Evolutionary conservation across 352 stramenopile species (phyloP), one percentile per base, ranked within the genome.

Genomic region (Chrysophaeum taylorii): DNA sequence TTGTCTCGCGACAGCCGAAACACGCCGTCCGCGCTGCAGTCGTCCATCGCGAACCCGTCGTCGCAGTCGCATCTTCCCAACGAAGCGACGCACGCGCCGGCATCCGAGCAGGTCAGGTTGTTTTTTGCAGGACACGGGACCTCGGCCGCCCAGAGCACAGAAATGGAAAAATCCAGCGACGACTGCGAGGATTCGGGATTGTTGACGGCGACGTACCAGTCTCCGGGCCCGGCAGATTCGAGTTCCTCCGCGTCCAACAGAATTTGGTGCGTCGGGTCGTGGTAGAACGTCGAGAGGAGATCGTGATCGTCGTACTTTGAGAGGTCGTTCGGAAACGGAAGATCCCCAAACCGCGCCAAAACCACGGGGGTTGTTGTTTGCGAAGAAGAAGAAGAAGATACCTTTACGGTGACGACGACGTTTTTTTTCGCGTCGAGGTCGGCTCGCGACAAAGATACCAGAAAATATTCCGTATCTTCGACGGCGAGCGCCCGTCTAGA

Each of bases 21-120:
- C 16, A 66, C 57, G 36, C 57, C 57, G 35, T 66, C 57, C 12
- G 57, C 57, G 2, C 33, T 45, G 57, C 57, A 66, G 57, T 66
- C 57, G 57, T 66, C 57, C 2, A 66, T 2, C 33, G 45, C 57
- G 2, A 5, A 33, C 9, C 57, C 57, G 9, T 1, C 9, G 33
- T 42, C 35, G 57, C 57, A 66, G 57, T 66, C 57, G 57, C 57
- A 66, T 1, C 57, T 31, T 9, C 57, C 57, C 16, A 66, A 25
- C 12, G 1, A 21, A 2, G 12, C 0, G 1, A 38, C 35, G 36
- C 57, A 66, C 12, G 31, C n/a, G 9, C 57, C 57, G 33, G 31
- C 9, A 18, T 4, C 35, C 12, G 31, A 41, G 57, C 57, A 66
- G 33, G 5, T 23, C 5, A 60, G 48, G 5, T 2, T 7, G 50